Evolutionary conservation across 2,329 filamentous ascomycete species (phyloP).

Genomic region (Colletotrichum cordylinicola): DNA sequence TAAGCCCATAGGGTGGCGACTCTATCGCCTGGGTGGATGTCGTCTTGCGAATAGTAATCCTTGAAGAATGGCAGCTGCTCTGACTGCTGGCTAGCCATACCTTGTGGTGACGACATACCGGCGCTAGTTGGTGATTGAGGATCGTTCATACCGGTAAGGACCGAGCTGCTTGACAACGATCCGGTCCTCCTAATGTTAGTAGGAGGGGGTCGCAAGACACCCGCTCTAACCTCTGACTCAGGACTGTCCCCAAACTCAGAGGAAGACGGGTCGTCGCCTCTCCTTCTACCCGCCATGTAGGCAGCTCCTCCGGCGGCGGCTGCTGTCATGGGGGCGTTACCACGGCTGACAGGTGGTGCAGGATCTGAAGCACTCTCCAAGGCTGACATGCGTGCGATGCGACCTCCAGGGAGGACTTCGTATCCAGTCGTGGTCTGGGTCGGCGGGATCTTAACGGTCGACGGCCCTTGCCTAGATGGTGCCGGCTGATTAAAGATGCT

Average conservation of each 20-base stretch:
- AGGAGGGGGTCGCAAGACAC: constrained; percentile 63
- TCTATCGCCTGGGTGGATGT: constrained; percentile 89
- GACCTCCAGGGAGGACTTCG: constrained; percentile 81
- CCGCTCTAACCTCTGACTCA: constrained; percentile 64
- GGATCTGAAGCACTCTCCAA: constrained; percentile 77
- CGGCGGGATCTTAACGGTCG: constrained; percentile 43
- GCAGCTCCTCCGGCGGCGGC: constrained; percentile 53
- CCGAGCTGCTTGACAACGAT: constrained; percentile 88
- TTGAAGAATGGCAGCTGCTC: constrained; percentile 97
- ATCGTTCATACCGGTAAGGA: constrained; percentile 69
- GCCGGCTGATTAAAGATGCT: constrained; percentile 92
- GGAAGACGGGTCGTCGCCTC: constrained; percentile 65
- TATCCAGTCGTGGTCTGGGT: constrained; percentile 54
- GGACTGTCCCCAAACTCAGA: constrained; percentile 77
- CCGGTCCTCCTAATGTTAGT: constrained; percentile 73
- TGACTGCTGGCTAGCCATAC: constrained; percentile 85
- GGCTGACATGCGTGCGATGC: constrained; percentile 95
- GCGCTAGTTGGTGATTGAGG: constrained; percentile 77
- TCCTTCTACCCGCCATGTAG: constrained; percentile 50
- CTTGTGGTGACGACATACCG: constrained; percentile 83
- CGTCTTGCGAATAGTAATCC: constrained; percentile 97
- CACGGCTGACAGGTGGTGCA: constrained; percentile 43
- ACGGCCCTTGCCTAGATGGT: constrained; percentile 62
- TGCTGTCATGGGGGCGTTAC: constrained; percentile 27
- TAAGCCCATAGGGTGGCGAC: constrained; percentile 97